Percentiles rank a stretch among this genome's conserved stretches.
phyloP scores from a whole-genome alignment of 345 rosid genomes.

The Gossypium mustelinum region DNA sequence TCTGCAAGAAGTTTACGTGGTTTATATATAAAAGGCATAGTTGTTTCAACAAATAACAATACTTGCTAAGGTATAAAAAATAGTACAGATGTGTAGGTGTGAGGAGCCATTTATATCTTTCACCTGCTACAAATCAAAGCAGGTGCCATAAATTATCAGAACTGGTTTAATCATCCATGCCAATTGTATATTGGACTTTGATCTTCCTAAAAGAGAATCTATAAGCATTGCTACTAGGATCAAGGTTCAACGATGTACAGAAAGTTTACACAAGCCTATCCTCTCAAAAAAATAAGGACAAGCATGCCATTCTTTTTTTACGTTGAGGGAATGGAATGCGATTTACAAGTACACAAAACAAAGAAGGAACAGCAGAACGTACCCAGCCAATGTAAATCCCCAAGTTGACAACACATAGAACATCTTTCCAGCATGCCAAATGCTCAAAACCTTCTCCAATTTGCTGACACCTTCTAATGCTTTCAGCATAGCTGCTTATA shows the following conservation, averaged over 20 bases:
- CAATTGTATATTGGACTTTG: neutral
- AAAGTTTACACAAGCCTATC: neutral
- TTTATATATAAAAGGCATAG: neutral
- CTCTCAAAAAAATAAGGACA: neutral
- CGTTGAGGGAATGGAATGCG: neutral
- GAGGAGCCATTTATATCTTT: neutral
- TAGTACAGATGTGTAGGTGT: neutral
- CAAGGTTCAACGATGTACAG: neutral
- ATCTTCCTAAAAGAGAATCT: neutral
- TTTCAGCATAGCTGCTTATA: conserved; percentile 56
- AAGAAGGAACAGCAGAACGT: conserved; percentile 18
- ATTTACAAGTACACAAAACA: neutral
- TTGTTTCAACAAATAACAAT: neutral
- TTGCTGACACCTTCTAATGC: conserved; percentile 64
- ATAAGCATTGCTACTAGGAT: neutral
- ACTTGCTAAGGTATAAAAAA: neutral
- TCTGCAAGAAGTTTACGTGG: neutral
- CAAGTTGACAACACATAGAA: conserved; percentile 76
- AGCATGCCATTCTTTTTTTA: neutral
- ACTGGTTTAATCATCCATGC: neutral
- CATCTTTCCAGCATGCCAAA: conserved; percentile 88
- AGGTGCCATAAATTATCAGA: neutral
- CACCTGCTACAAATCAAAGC: neutral
- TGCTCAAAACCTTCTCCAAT: conserved; percentile 58
- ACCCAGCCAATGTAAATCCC: conserved; percentile 93